Base-by-base conservation (phyloP, 352 stramenopile genomes). In the Phytophthora tubulina region DNA sequence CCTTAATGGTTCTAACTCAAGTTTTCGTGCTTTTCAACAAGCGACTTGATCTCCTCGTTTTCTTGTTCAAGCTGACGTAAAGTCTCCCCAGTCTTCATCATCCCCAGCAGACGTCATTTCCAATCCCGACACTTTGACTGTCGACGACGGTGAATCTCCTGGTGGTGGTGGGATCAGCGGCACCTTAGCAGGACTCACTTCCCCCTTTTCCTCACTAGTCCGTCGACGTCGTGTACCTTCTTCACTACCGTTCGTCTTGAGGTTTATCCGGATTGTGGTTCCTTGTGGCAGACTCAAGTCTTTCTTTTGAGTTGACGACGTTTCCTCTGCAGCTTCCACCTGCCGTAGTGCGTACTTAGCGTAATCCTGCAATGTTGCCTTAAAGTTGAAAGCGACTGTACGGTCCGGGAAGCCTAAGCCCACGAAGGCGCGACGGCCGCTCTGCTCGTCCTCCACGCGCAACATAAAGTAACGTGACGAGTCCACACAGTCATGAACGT, bases 381-480 rank as follows among this genome's bases (percentile, higher is more conserved):
- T 95, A 67, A 96, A 96, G 72, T 96, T 94, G 61, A 96, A 95
- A 10, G 89, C 89, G 15, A 68, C 81, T 6, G 87, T 69, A 38
- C 89, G 85, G 66, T 95, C 86, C 0, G 89, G 85, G 45, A 95
- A 95, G 52, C 89, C 89, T 17, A 95, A 79, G 50, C 89, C 89
- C 6, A 96, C 70, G 58, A 93, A 96, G 46, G 88, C 89, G 54
- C 84, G 82, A 32, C 88, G 87, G 38, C 85, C 81, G 17, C 80
- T 94, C 41, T 77, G 62, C 57, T 92, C 85, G 69, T 96, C 89
- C 60, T 94, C 88, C 55, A 95, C 82, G 57, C 89, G 89, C 15
- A 96, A 35, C 84, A 96, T 94, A 38, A 96, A 96, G 73, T 96
- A 96, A 32, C 89, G 86, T 53, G 89, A 96, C 55, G 89, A 95